Evolutionary conservation across 306 rosid genomes (phyloP).

Genomic region (Trifolium repens): DNA sequence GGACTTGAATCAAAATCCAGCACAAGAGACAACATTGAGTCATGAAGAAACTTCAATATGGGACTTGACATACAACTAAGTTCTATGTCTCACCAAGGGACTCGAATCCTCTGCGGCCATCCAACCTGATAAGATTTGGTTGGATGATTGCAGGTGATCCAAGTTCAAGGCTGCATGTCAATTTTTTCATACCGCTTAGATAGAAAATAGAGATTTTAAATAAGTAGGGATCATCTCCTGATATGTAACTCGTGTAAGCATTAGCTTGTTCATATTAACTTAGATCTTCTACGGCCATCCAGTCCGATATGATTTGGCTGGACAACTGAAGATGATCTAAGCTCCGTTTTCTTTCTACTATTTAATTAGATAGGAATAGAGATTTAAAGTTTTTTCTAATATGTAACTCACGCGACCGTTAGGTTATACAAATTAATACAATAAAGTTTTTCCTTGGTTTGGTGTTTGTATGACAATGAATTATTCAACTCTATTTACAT

Average conservation of each 20-base stretch:
- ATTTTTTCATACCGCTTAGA: not conserved
- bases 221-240: not conserved
- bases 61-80: slow-evolving; percentile 46
- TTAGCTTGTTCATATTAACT: slow-evolving; percentile 5
- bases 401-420: slow-evolving; percentile 19
- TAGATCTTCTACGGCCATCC: not conserved
- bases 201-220: not conserved
- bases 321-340: not conserved
- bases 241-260: not conserved
- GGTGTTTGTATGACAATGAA: slow-evolving; percentile 24
- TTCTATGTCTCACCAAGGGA: not conserved
- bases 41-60: slow-evolving; percentile 58
- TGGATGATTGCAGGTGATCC: not conserved
- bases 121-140: not conserved
- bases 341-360: not conserved
- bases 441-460: slow-evolving; percentile 15
- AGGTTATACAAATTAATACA: slow-evolving; percentile 12
- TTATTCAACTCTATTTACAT: slow-evolving; percentile 44
- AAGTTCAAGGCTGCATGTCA: not conserved
- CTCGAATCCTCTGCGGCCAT: not conserved
- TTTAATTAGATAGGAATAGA: not conserved
- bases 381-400: slow-evolving; percentile 4
- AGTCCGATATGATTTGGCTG: not conserved
- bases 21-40: slow-evolving; percentile 12
- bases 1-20: slow-evolving; percentile 36